Percentiles rank a stretch among this genome's conserved stretches.
phyloP scores from a whole-genome alignment of 208 protist genomes.

The Trypanosomatidae sp. region DNA sequence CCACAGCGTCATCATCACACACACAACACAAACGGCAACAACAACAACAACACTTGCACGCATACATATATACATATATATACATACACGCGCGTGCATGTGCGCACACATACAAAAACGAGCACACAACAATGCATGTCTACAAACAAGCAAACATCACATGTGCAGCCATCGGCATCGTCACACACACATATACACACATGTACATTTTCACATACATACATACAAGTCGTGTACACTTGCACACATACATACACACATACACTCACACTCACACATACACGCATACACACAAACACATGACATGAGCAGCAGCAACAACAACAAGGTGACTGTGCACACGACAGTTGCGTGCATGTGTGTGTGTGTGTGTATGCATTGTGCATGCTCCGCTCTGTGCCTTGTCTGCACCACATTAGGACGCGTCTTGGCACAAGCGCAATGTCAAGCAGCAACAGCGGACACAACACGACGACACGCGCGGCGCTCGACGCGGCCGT shows the following conservation, averaged over 20 bases:
- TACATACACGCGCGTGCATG: background rate
- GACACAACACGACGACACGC: too few species aligned
- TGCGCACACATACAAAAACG: background rate
- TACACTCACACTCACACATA: conserved; percentile 3
- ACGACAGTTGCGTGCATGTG: too few species aligned
- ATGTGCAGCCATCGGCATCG: background rate
- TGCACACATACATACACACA: conserved; percentile 1
- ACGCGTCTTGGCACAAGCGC: too few species aligned
- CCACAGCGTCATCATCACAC: too few species aligned
- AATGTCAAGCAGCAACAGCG: too few species aligned
- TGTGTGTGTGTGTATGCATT: too few species aligned
- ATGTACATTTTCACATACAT: conserved; percentile 2
- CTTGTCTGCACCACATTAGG: too few species aligned
- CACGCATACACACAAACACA: conserved; percentile 1
- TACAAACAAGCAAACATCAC: conserved; percentile 1
- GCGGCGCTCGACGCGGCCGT: too few species aligned
- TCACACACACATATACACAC: background rate
- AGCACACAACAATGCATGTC: background rate
- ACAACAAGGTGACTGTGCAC: background rate
- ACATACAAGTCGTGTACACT: too few species aligned
- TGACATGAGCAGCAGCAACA: conserved; percentile 1
- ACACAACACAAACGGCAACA: too few species aligned
- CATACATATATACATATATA: conserved; percentile 2
- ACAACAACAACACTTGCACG: conserved; percentile 1
- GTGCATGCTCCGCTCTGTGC: too few species aligned